Percentiles rank a stretch among this genome's conserved stretches.
Evolutionary conservation across 306 rosid genomes (phyloP).

Genomic region (Quercus rubra): DNA sequence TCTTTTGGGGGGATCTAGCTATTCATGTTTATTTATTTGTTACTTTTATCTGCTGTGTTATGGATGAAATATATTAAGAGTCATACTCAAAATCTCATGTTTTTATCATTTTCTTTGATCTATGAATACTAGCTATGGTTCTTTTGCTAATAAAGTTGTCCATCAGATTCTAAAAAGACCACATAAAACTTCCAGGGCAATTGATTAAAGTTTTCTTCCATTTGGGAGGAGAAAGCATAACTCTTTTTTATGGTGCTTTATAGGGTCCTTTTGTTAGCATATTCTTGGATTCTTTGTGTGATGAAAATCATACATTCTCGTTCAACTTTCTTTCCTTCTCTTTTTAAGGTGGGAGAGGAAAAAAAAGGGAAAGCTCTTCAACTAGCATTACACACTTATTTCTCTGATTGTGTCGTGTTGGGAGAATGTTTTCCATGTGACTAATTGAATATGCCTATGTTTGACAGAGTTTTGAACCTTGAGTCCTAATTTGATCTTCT

Average conservation of each 20-base stretch:
- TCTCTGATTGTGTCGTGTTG: background rate
- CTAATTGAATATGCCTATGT: background rate
- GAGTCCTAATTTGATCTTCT: background rate
- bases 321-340: background rate
- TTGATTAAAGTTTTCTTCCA: background rate
- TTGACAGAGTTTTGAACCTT: background rate
- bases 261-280: background rate
- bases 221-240: background rate
- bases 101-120: constrained; percentile 24
- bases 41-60: constrained; percentile 15
- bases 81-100: constrained; percentile 38
- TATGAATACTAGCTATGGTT: constrained; percentile 33
- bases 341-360: background rate
- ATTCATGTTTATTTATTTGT: constrained; percentile 7
- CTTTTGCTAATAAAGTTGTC: constrained; percentile 28
- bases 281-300: background rate
- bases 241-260: background rate
- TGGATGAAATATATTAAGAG: constrained; percentile 27
- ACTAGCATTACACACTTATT: background rate
- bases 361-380: background rate
- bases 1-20: background rate
- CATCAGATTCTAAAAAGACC: constrained; percentile 9
- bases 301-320: background rate
- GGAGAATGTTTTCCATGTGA: background rate
- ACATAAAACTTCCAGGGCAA: constrained; percentile 27